Evolutionary conservation across 2,329 filamentous ascomycete genomes (phyloP), one percentile per base, ranked within the genome.

Genomic region (Hirsutella thompsonii): DNA sequence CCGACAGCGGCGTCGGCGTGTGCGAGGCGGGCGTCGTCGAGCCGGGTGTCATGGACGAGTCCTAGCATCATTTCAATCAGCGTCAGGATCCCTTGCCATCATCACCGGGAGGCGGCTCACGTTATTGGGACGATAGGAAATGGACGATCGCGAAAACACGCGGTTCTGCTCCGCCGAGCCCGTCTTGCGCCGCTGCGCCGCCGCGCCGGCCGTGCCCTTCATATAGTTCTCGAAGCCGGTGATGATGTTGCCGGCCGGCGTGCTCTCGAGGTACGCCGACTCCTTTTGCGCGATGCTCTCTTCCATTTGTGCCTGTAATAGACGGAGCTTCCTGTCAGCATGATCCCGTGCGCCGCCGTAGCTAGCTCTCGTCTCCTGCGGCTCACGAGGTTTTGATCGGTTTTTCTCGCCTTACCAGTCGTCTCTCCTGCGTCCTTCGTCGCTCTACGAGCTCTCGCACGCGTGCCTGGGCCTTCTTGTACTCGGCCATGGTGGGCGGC

Each of bases 211-310:
- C 16, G 73, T 74, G 41, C 86, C 89, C 62, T 98, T 98, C 69
- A 94, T 93, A 66, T 96, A 98, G 58, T 88, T 93, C 61, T 98
- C 92, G 61, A 98, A 98, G 19, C 92, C 92, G 38, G 85, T 88
- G 59, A 98, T 90, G 57, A 98, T 96, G 66, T 98, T 98, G 36
- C 92, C 92, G 52, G 72, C 78, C 13, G 80, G 81, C 4, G 88
- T 93, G 54, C 87, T 87, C 60, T 96, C 90, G 39, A 98, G 78
- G 60, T 98, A 98, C 16, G 81, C 74, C 43, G 81, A 78, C 61
- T 98, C 92, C 54, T 86, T 82, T 48, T 82, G 79, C 56, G 75
- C 79, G 52, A 98, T 96, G 48, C 76, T 74, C 38, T 94, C 85
- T 67, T 98, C 92, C 44, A 67, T 51, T 36, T 61, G 55, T 6